Evolutionary conservation across 2,329 filamentous ascomycete species (phyloP), one percentile per base, ranked within the genome.

Genomic region (Fusarium abutilonis): DNA sequence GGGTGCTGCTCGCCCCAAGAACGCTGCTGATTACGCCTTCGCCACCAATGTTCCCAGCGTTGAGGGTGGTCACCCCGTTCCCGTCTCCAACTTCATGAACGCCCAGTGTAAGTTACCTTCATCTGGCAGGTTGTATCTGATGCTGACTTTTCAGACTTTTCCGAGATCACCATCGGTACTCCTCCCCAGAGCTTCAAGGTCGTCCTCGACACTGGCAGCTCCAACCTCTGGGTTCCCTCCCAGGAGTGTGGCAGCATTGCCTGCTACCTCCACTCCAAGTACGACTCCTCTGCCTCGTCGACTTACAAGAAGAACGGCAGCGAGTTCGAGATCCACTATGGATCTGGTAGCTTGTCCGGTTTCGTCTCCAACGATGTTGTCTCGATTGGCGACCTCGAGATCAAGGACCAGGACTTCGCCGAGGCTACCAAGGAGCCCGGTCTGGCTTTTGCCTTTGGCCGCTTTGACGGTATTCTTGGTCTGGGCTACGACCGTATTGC

Each of bases 161-260:
- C 94, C 69, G 93, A 97, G 79, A 97, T 99, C 77, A 86, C 87
- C 70, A 87, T 99, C 76, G 95, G 95, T 66, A 94, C 89, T 44
- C 95, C 95, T 67, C 89, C 95, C 31, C 95, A 99, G 82, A 85
- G 81, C 70, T 99, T 99, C 88, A 99, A 99, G 86, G 96, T 99
- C 69, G 90, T 99, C 66, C 89, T 99, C 66, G 95, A 99, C 78
- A 99, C 95, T 26, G 95, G 95, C 72, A 97, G 93, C 85, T 98
- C 95, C 77, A 99, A 99, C 84, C 86, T 99, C 64, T 99, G 96
- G 96, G 93, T 99, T 59, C 96, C 96, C 35, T 97, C 93, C 21
- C 83, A 86, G 54, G 84, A 92, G 74, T 99, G 96, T 79, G 89
- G 86, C 75, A 97, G 93, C 75, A 99, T 99, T 74, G 96, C 95